A percentile compares a stretch with the other conserved stretches of the same genome.
Evolutionary conservation across 2,329 filamentous ascomycete species (phyloP).

Genomic region (Trichoderma gracile): DNA sequence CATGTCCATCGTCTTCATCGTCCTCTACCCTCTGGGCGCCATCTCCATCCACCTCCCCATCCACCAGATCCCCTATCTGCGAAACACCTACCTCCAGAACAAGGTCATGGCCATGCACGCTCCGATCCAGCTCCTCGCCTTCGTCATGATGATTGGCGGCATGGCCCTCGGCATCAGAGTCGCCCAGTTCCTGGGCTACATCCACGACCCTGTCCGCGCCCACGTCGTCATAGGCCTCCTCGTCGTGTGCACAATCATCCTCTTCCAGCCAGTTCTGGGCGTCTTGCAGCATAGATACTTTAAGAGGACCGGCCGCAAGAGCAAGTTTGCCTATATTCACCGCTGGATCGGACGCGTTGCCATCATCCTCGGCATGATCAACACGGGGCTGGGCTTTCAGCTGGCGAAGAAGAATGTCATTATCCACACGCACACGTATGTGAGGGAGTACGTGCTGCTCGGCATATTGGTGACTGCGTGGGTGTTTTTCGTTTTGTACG

Average conservation of each 20-base stretch:
- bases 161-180: slow-evolving; percentile 11
- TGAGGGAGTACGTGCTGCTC: slow-evolving; percentile 5
- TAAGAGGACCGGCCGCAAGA: slow-evolving; percentile 16
- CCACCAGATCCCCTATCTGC: slow-evolving; percentile 2
- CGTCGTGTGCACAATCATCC: slow-evolving; percentile 5
- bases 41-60: slow-evolving; percentile 18
- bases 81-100: slow-evolving; percentile 13
- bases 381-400: slow-evolving; percentile 11
- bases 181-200: not conserved
- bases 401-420: slow-evolving; percentile 15
- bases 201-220: not conserved
- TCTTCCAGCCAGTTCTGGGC: slow-evolving; percentile 7
- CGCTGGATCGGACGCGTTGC: slow-evolving; percentile 12
- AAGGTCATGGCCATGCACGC: slow-evolving; percentile 21
- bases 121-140: slow-evolving; percentile 10
- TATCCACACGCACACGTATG: slow-evolving; percentile 1
- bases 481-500: not conserved
- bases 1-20: slow-evolving; percentile 23
- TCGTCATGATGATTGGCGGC: slow-evolving; percentile 20
- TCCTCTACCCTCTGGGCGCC: slow-evolving; percentile 11
- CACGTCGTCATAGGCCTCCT: slow-evolving; percentile 17
- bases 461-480: not conserved
- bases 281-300: slow-evolving; percentile 12
- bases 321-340: slow-evolving; percentile 15
- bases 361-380: slow-evolving; percentile 3